phyloP scores from a whole-genome alignment of 768 basidiomycete species.

The Mrakia frigida region DNA sequence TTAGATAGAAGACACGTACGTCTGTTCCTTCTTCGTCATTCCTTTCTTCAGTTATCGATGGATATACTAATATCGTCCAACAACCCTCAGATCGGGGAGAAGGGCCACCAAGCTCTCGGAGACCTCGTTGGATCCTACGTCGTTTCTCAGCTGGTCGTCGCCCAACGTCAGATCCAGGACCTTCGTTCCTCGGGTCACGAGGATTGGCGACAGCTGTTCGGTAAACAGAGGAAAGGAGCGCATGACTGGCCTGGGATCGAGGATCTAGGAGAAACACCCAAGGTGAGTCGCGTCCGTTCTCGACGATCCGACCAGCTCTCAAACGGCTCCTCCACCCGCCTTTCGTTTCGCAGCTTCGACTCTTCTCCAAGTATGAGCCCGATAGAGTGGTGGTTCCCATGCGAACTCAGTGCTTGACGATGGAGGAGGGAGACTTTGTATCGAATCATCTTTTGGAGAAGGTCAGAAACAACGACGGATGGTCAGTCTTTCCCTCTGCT shows the following conservation, averaged over 20 bases:
- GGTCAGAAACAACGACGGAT: neutral
- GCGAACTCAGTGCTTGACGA: conserved; percentile 1
- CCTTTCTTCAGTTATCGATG: too few species aligned
- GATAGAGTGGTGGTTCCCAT: neutral
- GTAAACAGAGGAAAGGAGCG: neutral
- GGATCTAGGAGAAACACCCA: neutral
- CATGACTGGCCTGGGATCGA: neutral
- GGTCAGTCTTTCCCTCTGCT: neutral
- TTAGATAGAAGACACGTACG: neutral
- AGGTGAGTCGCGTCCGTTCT: neutral
- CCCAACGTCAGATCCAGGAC: neutral
- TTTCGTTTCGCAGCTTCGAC: neutral
- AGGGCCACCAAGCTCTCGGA: neutral
- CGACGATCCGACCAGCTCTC: neutral
- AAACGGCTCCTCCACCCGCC: too few species aligned
- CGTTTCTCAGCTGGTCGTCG: neutral
- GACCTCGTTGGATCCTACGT: neutral
- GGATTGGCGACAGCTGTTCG: neutral
- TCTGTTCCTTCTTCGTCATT: too few species aligned
- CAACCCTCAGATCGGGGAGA: too few species aligned
- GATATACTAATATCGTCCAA: too few species aligned
- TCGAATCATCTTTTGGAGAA: neutral
- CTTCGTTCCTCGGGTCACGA: neutral
- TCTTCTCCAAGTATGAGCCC: conserved; percentile 1
- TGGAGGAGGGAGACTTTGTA: neutral